Evolutionary conservation across 2,329 filamentous ascomycete species (phyloP).

Genomic region (Phialophora expanda): DNA sequence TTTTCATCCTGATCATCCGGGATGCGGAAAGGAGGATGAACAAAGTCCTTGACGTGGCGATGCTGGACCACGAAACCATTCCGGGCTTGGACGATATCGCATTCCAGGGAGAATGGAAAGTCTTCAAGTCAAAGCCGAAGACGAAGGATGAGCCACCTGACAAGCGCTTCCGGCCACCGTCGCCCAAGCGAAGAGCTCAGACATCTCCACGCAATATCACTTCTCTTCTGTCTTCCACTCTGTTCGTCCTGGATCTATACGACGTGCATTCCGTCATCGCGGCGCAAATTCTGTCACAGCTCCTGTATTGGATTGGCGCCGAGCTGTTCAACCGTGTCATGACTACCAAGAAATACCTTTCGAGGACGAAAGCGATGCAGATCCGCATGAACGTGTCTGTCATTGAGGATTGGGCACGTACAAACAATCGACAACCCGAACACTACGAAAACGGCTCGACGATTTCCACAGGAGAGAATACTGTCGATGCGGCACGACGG

Average conservation of each 20-base stretch:
- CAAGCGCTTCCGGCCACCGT: conserved; percentile 88
- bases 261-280: conserved; percentile 97
- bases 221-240: conserved; percentile 88
- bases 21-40: conserved; percentile 95
- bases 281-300: conserved; percentile 85
- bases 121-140: conserved; percentile 90
- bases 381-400: conserved; percentile 98
- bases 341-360: conserved; percentile 92
- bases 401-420: conserved; percentile 92
- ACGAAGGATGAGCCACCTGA: conserved; percentile 86
- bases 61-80: conserved; percentile 98
- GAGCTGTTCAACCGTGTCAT: conserved; percentile 98
- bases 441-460: conserved; percentile 94
- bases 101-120: conserved; percentile 98
- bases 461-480: conserved; percentile 81
- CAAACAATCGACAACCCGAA: conserved; percentile 91
- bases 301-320: conserved; percentile 94
- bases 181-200: conserved; percentile 89
- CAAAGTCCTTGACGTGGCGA: conserved; percentile 88
- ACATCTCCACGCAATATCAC: conserved; percentile 93
- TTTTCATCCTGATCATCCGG: conserved; percentile 95
- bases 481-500: conserved; percentile 78
- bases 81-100: conserved; percentile 95
- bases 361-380: conserved; percentile 98
- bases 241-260: conserved; percentile 98